Evolutionary conservation across 164 flowering plant species (phyloP).

Genomic region (Malania oleifera): DNA sequence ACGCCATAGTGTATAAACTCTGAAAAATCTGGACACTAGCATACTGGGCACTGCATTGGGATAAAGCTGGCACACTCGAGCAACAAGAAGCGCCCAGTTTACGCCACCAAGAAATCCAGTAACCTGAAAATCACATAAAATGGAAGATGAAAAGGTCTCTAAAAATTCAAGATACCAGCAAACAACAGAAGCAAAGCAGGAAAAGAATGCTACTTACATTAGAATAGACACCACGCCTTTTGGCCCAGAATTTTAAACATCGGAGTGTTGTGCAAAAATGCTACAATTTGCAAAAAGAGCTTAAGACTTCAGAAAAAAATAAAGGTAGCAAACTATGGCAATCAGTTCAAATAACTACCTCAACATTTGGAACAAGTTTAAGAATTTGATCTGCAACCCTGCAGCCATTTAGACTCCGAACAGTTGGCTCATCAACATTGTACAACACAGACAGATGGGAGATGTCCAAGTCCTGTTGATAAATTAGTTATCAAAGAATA

Average conservation of each 20-base stretch:
- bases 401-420: constrained; percentile 70
- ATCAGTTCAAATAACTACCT: constrained; percentile 28
- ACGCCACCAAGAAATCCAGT: constrained; percentile 99
- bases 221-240: constrained; percentile 92
- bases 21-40: constrained; percentile 87
- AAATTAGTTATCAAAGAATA: background rate
- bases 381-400: constrained; percentile 80
- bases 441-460: constrained; percentile 42
- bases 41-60: constrained; percentile 95
- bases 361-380: constrained; percentile 66
- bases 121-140: constrained; percentile 38
- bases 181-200: no score
- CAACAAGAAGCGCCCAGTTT: constrained; percentile 96
- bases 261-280: constrained; percentile 77
- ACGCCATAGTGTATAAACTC: constrained; percentile 97
- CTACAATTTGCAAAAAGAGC: constrained; percentile 30
- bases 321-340: background rate
- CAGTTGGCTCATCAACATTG: constrained; percentile 44
- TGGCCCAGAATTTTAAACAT: constrained; percentile 94
- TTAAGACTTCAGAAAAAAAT: background rate
- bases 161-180: background rate
- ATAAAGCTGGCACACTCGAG: constrained; percentile 90
- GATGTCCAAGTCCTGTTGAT: constrained; percentile 58
- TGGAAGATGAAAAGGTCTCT: background rate
- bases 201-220: constrained; percentile 55